phyloP scores from a whole-genome alignment of 176 grass and related monocot genomes.

The Coix lacrymajobi region DNA sequence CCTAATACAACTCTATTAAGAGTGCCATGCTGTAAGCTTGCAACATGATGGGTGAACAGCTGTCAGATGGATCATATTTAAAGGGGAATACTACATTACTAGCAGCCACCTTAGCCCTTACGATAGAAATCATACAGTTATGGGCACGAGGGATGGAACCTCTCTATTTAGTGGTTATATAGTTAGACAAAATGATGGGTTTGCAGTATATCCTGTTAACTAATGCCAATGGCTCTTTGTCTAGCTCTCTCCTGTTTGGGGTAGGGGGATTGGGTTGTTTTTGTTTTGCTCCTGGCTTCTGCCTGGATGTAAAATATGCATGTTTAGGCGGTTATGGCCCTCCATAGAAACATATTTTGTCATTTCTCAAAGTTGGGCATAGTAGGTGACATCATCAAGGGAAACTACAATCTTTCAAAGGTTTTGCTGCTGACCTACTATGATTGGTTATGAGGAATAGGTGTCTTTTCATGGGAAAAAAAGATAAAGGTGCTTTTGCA shows the following conservation, averaged over 20 bases:
- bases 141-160: not conserved
- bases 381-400: not conserved
- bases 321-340: not conserved
- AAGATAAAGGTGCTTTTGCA: not conserved
- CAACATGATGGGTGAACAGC: not conserved
- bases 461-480: not conserved
- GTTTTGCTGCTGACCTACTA: not conserved
- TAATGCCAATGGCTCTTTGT: not conserved
- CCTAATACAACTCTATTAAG: not conserved
- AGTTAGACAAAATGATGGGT: not conserved
- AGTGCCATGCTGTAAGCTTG: not conserved
- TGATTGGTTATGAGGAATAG: not conserved
- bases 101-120: not conserved
- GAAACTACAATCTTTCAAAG: not conserved
- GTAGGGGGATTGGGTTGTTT: not conserved
- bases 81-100: not conserved
- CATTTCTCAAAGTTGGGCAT: slow-evolving; percentile 6
- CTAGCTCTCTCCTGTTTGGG: not conserved
- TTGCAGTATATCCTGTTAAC: slow-evolving; percentile 7
- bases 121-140: not conserved
- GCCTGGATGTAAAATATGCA: not conserved
- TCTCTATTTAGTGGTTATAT: not conserved
- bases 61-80: not conserved
- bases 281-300: not conserved
- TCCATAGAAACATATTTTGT: slow-evolving; percentile 3